Percentiles rank a stretch among this genome's conserved stretches.
These are phyloP conservation scores for Hyphopichia burtonii DNA, from an alignment of 1,139 yeast genomes.

Conservation along the genomic window DNA sequence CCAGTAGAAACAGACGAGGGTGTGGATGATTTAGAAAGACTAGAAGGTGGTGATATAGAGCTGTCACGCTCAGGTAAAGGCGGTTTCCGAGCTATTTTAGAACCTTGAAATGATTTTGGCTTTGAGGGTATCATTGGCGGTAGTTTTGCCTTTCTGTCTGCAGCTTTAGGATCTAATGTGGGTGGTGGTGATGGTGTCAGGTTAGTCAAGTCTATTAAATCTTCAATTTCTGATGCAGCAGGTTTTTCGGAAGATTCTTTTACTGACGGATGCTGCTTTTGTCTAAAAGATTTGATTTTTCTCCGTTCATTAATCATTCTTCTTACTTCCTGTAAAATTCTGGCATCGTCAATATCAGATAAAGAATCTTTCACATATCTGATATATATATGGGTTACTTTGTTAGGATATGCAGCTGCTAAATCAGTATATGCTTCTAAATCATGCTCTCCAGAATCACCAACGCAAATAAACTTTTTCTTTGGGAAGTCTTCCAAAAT, in stretches of 20 bases:
- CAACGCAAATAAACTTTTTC: conserved; percentile 77
- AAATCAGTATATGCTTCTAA: conserved; percentile 84
- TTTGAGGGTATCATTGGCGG: conserved; percentile 44
- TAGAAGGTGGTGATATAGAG: neutral
- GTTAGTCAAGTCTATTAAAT: conserved; percentile 38
- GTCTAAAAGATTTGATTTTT: conserved; percentile 8
- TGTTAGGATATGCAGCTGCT: conserved; percentile 60
- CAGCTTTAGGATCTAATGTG: conserved; percentile 6
- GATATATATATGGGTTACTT: conserved; percentile 72
- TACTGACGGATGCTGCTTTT: conserved; percentile 3
- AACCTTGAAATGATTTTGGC: conserved; percentile 33
- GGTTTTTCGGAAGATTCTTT: neutral
- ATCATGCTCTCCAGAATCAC: conserved; percentile 96
- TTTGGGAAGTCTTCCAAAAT: conserved; percentile 75
- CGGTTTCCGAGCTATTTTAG: conserved; percentile 18
- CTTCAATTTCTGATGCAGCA: conserved; percentile 13
- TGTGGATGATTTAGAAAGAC: neutral
- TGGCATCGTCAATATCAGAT: conserved; percentile 50
- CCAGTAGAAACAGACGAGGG: too few species aligned
- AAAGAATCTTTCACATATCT: conserved; percentile 73
- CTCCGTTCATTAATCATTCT: conserved; percentile 13
- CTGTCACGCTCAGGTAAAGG: conserved; percentile 18
- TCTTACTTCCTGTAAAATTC: conserved; percentile 34
- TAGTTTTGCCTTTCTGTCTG: conserved; percentile 17
- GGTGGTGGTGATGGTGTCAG: conserved; percentile 8